A percentile compares a stretch with the other conserved stretches of the same genome.
These are phyloP conservation scores for Coniochaeta ligniaria DNA, from an alignment of 2,329 filamentous ascomycete genomes.

Conservation along the genomic window DNA sequence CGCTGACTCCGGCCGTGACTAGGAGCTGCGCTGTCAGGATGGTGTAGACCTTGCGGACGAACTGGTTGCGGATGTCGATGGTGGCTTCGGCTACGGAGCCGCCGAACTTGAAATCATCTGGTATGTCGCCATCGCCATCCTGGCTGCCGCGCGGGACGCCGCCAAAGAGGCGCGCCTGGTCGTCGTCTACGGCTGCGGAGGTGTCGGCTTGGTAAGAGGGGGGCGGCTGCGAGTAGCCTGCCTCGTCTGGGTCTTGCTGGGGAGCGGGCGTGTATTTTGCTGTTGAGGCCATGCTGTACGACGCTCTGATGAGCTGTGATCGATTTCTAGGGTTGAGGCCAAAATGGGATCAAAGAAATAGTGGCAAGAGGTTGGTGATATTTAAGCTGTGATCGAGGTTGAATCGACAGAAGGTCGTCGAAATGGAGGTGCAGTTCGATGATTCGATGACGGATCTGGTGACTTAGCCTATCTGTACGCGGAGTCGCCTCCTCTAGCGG, in stretches of 20 bases:
- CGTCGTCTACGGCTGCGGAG: conserved; percentile 45
- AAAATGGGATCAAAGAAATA: background rate
- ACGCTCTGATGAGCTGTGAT: background rate
- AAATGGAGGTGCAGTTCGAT: background rate
- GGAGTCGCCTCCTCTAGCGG: background rate
- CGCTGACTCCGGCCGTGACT: conserved; percentile 72
- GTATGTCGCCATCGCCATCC: conserved; percentile 89
- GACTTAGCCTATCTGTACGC: background rate
- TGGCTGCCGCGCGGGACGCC: conserved; percentile 70
- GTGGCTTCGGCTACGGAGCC: conserved; percentile 90
- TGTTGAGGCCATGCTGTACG: conserved; percentile 34
- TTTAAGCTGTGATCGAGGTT: background rate
- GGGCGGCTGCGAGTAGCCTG: conserved; percentile 67
- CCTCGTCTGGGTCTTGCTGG: conserved; percentile 73
- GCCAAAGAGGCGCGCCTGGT: conserved; percentile 50
- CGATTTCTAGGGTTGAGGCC: background rate
- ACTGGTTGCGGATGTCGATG: conserved; percentile 93
- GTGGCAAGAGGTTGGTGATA: background rate
- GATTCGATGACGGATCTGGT: background rate
- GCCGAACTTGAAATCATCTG: conserved; percentile 98
- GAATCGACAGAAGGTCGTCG: background rate
- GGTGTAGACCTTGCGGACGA: conserved; percentile 94
- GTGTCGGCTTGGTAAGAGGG: conserved; percentile 64
- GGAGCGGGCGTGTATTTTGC: conserved; percentile 79
- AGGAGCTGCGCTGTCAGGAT: conserved; percentile 95